Conservation (phyloP, 2,329 filamentous ascomycete species). For the Zasmidium cellare region DNA sequence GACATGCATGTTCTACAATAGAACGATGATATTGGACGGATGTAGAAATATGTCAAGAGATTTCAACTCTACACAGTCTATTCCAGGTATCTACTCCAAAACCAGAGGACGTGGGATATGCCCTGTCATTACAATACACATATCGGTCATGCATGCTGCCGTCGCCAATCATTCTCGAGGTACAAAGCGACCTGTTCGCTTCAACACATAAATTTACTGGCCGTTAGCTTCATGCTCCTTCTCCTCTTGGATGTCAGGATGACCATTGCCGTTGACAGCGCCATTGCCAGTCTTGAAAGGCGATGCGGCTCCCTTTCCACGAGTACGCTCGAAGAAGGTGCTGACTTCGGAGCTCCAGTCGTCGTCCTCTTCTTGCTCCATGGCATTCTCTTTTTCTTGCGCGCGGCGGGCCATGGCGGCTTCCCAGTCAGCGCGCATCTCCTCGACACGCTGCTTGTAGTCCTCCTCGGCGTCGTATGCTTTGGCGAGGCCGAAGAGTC, state of each 20-base stretch:
- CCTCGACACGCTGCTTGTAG: conserved; percentile 75
- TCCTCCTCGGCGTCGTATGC: conserved; percentile 80
- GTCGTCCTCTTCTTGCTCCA: conserved; percentile 42
- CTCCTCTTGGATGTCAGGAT: conserved; percentile 19
- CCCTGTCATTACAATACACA: neutral
- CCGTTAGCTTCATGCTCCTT: conserved; percentile 16
- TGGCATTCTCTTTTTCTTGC: conserved; percentile 49
- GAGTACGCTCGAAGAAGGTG: conserved; percentile 56
- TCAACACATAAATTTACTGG: conserved; percentile 6
- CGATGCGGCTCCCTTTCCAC: conserved; percentile 19
- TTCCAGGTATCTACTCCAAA: neutral
- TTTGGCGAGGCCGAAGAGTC: conserved; percentile 74
- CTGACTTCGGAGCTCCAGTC: conserved; percentile 52
- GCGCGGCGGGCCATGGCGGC: conserved; percentile 56
- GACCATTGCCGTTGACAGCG: conserved; percentile 3
- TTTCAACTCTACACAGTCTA: too few species aligned
- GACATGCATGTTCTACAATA: too few species aligned
- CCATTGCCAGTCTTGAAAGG: conserved; percentile 14
- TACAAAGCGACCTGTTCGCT: too few species aligned
- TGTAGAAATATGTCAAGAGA: too few species aligned
- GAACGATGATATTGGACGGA: too few species aligned
- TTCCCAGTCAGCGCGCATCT: conserved; percentile 64
- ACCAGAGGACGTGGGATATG: neutral
- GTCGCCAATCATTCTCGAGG: neutral
- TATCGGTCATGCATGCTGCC: neutral